These are phyloP conservation scores for Stephania yunnanensis DNA, from an alignment of 164 flowering plant genomes.

Conservation along the genomic window DNA sequence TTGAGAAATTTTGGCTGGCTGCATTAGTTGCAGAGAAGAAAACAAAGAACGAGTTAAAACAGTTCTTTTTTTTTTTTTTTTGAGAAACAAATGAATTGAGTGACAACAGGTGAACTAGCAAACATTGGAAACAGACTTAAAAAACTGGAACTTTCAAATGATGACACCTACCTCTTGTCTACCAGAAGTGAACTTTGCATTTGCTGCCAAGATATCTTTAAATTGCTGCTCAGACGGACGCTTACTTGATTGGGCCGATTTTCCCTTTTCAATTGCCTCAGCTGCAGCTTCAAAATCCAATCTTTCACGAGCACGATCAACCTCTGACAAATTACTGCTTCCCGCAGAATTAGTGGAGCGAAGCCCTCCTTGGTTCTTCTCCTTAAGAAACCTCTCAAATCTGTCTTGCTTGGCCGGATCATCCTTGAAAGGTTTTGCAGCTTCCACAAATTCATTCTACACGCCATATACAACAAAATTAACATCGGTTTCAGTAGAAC, in stretches of 20 bases:
- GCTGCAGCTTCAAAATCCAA: constrained; percentile 97
- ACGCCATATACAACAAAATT: neutral
- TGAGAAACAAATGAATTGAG: neutral
- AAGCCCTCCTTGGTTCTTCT: constrained; percentile 88
- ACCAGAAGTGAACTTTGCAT: constrained; percentile 65
- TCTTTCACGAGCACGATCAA: constrained; percentile 90
- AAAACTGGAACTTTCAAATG: neutral
- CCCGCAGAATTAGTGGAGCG: constrained; percentile 58
- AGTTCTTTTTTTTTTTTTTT: no score
- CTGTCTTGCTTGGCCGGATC: constrained; percentile 90
- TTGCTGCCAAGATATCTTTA: constrained; percentile 35
- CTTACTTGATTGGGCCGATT: constrained; percentile 26
- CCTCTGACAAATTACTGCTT: constrained; percentile 68
- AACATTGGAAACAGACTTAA: neutral
- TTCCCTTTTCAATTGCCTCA: constrained; percentile 64
- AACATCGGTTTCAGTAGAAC: neutral
- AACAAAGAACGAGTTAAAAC: neutral
- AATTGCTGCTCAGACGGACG: constrained; percentile 26
- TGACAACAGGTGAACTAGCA: constrained; percentile 2
- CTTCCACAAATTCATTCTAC: constrained; percentile 39
- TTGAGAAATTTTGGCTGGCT: constrained; percentile 34
- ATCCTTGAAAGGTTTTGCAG: constrained; percentile 65
- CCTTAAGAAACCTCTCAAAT: constrained; percentile 85
- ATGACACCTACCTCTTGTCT: constrained; percentile 48
- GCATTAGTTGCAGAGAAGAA: constrained; percentile 10